phyloP scores from a whole-genome alignment of 202 grass and related monocot genomes.

The Saccharum hybrid region DNA sequence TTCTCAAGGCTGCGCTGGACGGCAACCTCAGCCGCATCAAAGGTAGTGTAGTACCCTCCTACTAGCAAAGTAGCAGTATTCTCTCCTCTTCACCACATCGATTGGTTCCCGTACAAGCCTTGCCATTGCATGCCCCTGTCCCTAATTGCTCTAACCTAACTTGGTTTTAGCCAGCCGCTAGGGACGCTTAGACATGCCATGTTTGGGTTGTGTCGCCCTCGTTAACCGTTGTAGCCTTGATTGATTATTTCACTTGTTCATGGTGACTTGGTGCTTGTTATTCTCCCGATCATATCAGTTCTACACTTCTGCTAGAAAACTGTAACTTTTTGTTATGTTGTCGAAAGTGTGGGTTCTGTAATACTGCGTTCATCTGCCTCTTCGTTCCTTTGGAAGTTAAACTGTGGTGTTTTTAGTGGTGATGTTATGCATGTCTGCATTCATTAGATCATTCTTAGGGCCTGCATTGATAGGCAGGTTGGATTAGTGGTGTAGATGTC shows the following conservation, averaged over 20 bases:
- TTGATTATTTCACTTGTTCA: not conserved
- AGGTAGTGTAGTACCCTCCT: conserved; percentile 2
- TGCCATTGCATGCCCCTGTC: not conserved
- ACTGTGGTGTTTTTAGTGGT: no score
- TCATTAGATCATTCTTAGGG: no score
- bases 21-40: conserved; percentile 27
- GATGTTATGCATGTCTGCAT: no score
- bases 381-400: no score
- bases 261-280: not conserved
- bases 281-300: not conserved
- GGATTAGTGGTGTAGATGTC: no score
- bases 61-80: not conserved
- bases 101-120: not conserved
- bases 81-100: not conserved
- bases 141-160: not conserved
- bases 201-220: no score
- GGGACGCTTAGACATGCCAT: not conserved
- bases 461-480: no score
- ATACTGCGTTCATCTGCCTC: no score
- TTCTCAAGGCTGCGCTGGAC: conserved; percentile 30
- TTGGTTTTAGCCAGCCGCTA: not conserved
- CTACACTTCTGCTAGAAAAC: not conserved
- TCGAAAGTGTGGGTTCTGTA: no score
- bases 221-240: no score
- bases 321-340: no score